A percentile compares a stretch with the other conserved stretches of the same genome.
These are phyloP conservation scores for Umbelopsis ramanniana DNA, from an alignment of 192 early-diverging fungal species.

Conservation along the genomic window DNA sequence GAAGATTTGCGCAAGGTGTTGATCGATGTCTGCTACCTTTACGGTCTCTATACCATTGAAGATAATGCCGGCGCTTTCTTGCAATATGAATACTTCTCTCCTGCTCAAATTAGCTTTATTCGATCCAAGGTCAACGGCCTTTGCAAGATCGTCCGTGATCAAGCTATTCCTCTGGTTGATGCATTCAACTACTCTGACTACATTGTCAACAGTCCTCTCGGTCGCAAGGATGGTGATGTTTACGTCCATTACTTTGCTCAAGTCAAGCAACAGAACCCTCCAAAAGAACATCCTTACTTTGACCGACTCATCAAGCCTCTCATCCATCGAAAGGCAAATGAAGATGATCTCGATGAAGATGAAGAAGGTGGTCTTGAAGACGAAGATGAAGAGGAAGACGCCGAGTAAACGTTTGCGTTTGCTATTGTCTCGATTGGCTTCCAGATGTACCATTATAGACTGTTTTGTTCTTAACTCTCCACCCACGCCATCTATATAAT, in stretches of 20 bases:
- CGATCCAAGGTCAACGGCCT: constrained; percentile 64
- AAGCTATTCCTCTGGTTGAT: constrained; percentile 85
- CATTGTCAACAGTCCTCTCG: constrained; percentile 87
- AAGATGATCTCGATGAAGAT: constrained; percentile 50
- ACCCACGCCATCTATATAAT: background rate
- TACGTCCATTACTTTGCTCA: constrained; percentile 87
- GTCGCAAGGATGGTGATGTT: constrained; percentile 83
- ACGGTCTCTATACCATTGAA: constrained; percentile 81
- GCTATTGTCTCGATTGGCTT: background rate
- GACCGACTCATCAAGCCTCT: constrained; percentile 77
- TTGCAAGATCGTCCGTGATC: constrained; percentile 73
- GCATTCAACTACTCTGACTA: constrained; percentile 90
- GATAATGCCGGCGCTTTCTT: constrained; percentile 87
- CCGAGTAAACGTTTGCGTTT: background rate
- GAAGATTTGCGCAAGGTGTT: constrained; percentile 65
- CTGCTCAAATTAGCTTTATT: constrained; percentile 72
- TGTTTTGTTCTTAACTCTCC: background rate
- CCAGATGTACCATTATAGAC: constrained; percentile 3
- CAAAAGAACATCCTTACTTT: constrained; percentile 77
- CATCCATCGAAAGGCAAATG: constrained; percentile 61
- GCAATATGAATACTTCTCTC: constrained; percentile 81
- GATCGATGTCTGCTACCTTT: constrained; percentile 75
- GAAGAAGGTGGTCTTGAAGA: constrained; percentile 55
- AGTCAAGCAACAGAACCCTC: constrained; percentile 78
- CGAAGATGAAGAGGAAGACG: constrained; percentile 65